Evolutionary conservation across 1,139 yeast genomes (phyloP), one percentile per base, ranked within the genome.

Genomic region (Pichia sp.): DNA sequence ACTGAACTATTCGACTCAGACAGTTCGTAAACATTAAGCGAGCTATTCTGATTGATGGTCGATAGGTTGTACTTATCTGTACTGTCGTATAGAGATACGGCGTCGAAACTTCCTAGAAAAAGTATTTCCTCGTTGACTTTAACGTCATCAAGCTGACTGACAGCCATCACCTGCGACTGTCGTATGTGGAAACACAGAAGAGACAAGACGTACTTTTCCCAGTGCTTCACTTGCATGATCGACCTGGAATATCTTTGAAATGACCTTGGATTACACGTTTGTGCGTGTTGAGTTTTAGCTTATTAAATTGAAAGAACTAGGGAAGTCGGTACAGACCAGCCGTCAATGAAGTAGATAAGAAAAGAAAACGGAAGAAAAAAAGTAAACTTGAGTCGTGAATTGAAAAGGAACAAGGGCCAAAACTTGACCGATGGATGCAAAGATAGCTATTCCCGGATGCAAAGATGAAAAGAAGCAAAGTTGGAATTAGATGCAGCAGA

Each of bases 81-180:
- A 61, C 77, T 82, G 41, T 74, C 65, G 69, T 85, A 85, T 52
- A 76, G 73, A 1, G 93, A 79, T 34, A 86, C 67, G 15, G 85
- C 82, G 56, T 81, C 79, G 62, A 81, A 86, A 44, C 76, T 72
- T 8, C 96, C 97, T 51, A 87, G 76, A 16, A 88, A 62, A 5
- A 86, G 84, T 50, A 89, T 70, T 13, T 56, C 47, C 52, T 64
- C 66, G 49, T 46, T 32, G 13, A 54, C 11, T 4, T 29, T 7
- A 10, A 47, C 10, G n/a, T 29, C 31, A 5, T 29, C 15, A 5
- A 16, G 8, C n/a, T 32, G 8, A 8, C 5, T 31, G n/a, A 40
- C 36, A 23, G 38, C 46, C 15, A 7, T 10, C 13, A 45, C 40
- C 31, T 42, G 45, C 16, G 45, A 42, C 45, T 42, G 45, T 19